A percentile compares a stretch with the other conserved stretches of the same genome.
These are phyloP conservation scores for Clitoria ternatea DNA, from an alignment of 306 rosid species.

Conservation along the genomic window DNA sequence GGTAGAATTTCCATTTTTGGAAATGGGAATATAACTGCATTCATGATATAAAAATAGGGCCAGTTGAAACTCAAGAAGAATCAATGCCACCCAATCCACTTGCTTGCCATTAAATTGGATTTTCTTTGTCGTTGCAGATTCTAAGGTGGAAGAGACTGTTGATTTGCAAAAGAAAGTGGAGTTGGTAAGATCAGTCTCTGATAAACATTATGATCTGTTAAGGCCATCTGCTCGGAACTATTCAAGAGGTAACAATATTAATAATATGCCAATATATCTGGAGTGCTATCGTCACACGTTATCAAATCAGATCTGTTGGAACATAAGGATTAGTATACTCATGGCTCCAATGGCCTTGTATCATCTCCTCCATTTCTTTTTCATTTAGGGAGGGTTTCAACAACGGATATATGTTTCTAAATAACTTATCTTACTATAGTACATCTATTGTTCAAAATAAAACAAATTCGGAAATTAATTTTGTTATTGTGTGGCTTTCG, in stretches of 20 bases:
- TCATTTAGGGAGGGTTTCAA: neutral
- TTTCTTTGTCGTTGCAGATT: slow-evolving; percentile 47
- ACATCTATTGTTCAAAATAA: slow-evolving; percentile 1
- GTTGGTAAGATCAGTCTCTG: slow-evolving; percentile 52
- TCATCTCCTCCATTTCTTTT: neutral
- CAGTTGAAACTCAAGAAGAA: neutral
- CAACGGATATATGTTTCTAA: neutral
- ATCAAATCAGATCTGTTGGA: neutral
- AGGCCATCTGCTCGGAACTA: slow-evolving; percentile 75
- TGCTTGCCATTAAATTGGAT: slow-evolving; percentile 19
- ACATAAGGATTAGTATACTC: slow-evolving; percentile 13
- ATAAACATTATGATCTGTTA: slow-evolving; percentile 68
- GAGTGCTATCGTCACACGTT: neutral
- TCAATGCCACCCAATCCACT: neutral
- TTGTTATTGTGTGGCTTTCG: neutral
- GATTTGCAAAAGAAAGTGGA: slow-evolving; percentile 51
- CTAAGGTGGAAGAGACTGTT: slow-evolving; percentile 35
- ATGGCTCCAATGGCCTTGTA: neutral
- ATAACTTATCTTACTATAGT: neutral
- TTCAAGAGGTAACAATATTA: slow-evolving; percentile 57
- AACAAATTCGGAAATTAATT: neutral
- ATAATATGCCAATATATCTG: neutral
- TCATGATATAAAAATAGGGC: neutral
- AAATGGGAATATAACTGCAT: neutral
- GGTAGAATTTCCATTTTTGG: neutral